These are phyloP conservation scores for Cryoendolithus antarcticus DNA, from an alignment of 2,329 filamentous ascomycete species.

Conservation along the genomic window DNA sequence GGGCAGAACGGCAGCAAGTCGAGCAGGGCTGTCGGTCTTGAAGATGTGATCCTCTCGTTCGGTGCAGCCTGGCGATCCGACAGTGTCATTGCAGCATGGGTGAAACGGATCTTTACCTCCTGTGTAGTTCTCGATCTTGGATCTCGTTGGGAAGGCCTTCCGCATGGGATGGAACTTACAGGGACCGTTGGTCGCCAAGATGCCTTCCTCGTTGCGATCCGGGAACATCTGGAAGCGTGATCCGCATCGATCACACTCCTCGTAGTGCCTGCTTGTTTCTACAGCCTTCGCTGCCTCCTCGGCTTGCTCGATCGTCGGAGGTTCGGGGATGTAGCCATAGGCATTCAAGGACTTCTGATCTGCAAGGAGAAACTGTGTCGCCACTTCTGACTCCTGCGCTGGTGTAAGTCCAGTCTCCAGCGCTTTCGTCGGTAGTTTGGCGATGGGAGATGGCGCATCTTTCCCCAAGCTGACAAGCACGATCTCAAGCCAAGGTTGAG, in stretches of 20 bases:
- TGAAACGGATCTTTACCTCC: constrained; percentile 49
- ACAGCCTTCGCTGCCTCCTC: constrained; percentile 53
- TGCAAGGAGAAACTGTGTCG: constrained; percentile 42
- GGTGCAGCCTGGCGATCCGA: constrained; percentile 70
- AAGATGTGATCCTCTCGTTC: constrained; percentile 67
- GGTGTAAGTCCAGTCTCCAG: constrained; percentile 59
- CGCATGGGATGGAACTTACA: constrained; percentile 77
- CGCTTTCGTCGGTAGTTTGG: constrained; percentile 18
- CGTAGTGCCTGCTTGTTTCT: constrained; percentile 59
- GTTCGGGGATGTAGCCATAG: constrained; percentile 61
- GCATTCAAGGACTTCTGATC: constrained; percentile 50
- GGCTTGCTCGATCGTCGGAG: constrained; percentile 57
- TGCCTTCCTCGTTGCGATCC: constrained; percentile 65
- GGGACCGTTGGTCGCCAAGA: constrained; percentile 61
- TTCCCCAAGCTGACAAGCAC: constrained; percentile 14
- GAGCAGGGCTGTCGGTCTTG: constrained; percentile 63
- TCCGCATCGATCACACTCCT: constrained; percentile 77
- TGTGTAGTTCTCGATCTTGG: constrained; percentile 44
- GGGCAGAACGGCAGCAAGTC: constrained; percentile 65
- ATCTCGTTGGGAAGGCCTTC: constrained; percentile 45
- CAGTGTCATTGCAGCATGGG: constrained; percentile 63
- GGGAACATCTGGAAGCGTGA: constrained; percentile 87
- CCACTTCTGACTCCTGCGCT: constrained; percentile 48
- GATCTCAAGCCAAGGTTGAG: constrained; percentile 52
- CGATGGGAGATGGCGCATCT: constrained; percentile 13